Percentiles rank a stretch among this genome's conserved stretches.
Conservation (phyloP, 2,329 filamentous ascomycete genomes). For the Cercospora zeina region DNA sequence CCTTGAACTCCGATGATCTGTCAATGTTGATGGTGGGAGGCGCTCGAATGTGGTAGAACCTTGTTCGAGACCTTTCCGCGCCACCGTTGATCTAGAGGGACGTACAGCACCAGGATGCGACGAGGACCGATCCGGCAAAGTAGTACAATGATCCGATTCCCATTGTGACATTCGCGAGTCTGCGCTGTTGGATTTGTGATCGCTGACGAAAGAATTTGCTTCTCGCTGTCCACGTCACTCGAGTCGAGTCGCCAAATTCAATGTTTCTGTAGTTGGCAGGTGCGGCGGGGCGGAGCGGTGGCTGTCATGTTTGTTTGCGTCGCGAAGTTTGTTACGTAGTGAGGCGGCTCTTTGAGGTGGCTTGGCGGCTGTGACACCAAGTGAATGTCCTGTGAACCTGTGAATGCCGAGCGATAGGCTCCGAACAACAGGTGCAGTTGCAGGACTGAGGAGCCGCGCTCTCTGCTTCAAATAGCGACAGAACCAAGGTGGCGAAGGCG, state of each 20-base stretch:
- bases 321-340: constrained; percentile 2
- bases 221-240: not conserved
- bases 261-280: not conserved
- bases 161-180: constrained; percentile 28
- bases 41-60: constrained; percentile 16
- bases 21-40: not conserved
- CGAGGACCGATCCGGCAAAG: constrained; percentile 27
- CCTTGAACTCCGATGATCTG: not conserved
- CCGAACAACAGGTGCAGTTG: not conserved
- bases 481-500: not conserved
- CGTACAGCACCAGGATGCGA: constrained; percentile 19
- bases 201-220: not conserved
- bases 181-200: not conserved
- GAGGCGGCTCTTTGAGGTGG: constrained; percentile 3
- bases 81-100: not conserved
- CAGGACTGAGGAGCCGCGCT: not conserved
- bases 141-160: constrained; percentile 37
- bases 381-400: constrained; percentile 1
- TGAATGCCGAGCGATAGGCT: not conserved
- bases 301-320: constrained; percentile 9
- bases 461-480: not conserved
- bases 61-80: not conserved
- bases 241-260: constrained; percentile 1
- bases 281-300: not conserved
- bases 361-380: constrained; percentile 7